Conservation (phyloP, 2,329 filamentous ascomycete species). For the Ophiostoma triangulosporum region DNA sequence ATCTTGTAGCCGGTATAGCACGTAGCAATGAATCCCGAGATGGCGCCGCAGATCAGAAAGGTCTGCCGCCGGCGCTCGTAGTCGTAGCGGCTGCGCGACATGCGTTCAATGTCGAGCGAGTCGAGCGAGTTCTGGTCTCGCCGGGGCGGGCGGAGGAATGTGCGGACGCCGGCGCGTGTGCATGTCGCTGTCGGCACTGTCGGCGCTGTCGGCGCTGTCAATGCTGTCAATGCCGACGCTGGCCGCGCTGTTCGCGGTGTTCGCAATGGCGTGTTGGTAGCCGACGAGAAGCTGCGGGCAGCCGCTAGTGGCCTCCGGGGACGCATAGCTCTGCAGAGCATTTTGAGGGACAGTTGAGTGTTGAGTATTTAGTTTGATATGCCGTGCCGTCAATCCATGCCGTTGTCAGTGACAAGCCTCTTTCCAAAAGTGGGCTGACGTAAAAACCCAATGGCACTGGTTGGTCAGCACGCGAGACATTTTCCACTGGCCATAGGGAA, state of each 20-base stretch:
- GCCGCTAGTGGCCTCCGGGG: not conserved
- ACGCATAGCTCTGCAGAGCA: not conserved
- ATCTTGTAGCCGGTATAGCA: constrained; percentile 40
- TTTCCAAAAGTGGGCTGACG: not conserved
- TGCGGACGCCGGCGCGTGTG: constrained; percentile 19
- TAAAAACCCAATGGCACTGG: not conserved
- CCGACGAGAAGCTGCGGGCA: constrained; percentile 11
- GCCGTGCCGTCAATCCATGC: not conserved
- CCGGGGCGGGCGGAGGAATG: constrained; percentile 20
- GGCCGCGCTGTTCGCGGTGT: not conserved
- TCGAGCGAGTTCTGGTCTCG: constrained; percentile 23
- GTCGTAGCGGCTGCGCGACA: constrained; percentile 32
- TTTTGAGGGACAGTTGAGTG: not conserved
- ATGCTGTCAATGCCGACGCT: constrained; percentile 11
- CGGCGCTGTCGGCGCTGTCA: not conserved
- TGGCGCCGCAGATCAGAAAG: constrained; percentile 37
- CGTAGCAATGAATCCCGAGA: constrained; percentile 36
- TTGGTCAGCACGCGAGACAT: not conserved
- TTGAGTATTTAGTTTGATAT: too few species aligned
- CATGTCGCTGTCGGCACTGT: not conserved
- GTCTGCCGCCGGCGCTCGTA: constrained; percentile 37
- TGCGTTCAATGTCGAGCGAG: constrained; percentile 34
- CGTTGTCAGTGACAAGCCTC: too few species aligned
- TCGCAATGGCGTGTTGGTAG: not conserved
- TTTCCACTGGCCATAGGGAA: not conserved